These are phyloP conservation scores for Entomortierella beljakovae DNA, from an alignment of 192 early-diverging fungal species.

Conservation along the genomic window DNA sequence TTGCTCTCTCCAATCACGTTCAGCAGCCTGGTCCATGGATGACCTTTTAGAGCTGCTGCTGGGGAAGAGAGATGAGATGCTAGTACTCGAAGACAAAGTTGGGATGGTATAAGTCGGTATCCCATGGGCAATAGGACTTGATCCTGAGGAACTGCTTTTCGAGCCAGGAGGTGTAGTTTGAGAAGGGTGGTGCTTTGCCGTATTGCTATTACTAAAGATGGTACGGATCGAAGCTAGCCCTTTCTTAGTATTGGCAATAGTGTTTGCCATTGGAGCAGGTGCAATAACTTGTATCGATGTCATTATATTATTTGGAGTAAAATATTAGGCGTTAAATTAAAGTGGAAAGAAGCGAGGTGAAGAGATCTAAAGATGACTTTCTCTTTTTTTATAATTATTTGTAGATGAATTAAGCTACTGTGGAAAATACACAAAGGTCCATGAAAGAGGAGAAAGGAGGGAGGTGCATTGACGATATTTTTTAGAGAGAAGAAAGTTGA, in stretches of 20 bases:
- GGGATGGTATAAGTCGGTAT: not conserved
- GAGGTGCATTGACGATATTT: too few species aligned
- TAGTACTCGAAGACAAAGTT: not conserved
- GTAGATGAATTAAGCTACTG: too few species aligned
- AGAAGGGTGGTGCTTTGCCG: conserved; percentile 6
- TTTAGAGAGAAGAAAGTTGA: too few species aligned
- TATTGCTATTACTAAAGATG: conserved; percentile 11
- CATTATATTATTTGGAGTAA: not conserved
- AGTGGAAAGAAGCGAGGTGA: too few species aligned
- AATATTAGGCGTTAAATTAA: too few species aligned
- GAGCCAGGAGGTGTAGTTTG: conserved; percentile 5
- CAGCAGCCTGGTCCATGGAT: conserved; percentile 11
- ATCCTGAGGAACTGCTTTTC: not conserved
- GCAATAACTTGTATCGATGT: conserved; percentile 8
- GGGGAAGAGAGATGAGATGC: conserved; percentile 5
- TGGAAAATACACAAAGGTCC: too few species aligned
- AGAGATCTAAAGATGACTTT: too few species aligned
- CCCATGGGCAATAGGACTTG: not conserved
- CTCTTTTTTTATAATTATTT: too few species aligned
- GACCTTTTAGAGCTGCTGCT: conserved; percentile 4
- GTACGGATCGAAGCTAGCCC: conserved; percentile 12
- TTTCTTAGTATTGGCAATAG: not conserved
- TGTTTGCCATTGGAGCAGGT: conserved; percentile 1
- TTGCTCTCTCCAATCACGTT: conserved; percentile 24
- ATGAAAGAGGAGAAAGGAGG: too few species aligned